Evolutionary conservation across 176 grass and related monocot species (phyloP).

Genomic region (Cymbopogon citratus): DNA sequence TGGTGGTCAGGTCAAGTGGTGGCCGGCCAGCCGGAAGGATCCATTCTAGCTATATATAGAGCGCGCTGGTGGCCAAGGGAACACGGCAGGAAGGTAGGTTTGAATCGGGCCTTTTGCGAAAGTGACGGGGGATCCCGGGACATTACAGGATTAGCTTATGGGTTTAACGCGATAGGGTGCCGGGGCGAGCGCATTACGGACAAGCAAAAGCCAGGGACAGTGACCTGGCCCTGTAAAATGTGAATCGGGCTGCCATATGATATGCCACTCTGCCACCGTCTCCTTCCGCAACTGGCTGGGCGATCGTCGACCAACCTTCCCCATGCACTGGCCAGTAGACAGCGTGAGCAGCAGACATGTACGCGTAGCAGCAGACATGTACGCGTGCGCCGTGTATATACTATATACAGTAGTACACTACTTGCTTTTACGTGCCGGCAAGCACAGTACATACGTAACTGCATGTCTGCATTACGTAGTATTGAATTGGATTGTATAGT

Average conservation of each 20-base stretch:
- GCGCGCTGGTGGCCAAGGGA: constrained; percentile 24
- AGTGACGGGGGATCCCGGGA: constrained; percentile 35
- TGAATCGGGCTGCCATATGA: not conserved
- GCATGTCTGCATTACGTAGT: not conserved
- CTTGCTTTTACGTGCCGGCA: constrained; percentile 9
- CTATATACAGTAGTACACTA: not conserved
- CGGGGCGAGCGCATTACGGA: constrained; percentile 39
- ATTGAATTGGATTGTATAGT: not conserved
- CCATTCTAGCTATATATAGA: not conserved
- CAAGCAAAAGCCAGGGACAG: constrained; percentile 32
- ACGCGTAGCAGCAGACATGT: not conserved
- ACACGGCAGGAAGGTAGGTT: constrained; percentile 64
- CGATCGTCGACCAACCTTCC: not conserved
- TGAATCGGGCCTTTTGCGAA: constrained; percentile 23
- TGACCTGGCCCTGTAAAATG: constrained; percentile 36
- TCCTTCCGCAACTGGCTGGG: not conserved
- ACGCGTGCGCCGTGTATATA: not conserved
- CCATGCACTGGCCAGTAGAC: no score
- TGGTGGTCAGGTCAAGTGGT: not conserved
- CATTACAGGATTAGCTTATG: constrained; percentile 38
- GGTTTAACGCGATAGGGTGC: not conserved
- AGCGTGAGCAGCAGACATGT: not conserved
- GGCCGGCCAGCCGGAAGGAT: not conserved
- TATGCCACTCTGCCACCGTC: not conserved
- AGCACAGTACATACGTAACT: not conserved